These are phyloP conservation scores for Leccinum ponderosum DNA, from an alignment of 1,284 basidiomycete genomes.

Conservation along the genomic window DNA sequence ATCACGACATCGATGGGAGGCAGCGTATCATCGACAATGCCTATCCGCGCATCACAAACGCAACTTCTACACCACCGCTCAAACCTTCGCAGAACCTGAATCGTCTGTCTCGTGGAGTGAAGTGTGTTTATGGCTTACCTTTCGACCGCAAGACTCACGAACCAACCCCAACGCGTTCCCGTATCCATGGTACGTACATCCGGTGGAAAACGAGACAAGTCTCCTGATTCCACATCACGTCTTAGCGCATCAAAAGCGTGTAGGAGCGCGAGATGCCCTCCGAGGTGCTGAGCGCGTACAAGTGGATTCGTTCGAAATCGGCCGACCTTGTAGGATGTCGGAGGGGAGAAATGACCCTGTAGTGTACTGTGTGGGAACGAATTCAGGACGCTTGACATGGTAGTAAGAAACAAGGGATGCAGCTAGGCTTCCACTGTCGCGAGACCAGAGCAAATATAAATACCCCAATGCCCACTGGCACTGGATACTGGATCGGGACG, in stretches of 20 bases:
- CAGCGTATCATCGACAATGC: slow-evolving; percentile 10
- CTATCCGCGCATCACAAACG: not conserved
- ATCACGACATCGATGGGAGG: slow-evolving; percentile 46
- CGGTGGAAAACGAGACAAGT: slow-evolving; percentile 9
- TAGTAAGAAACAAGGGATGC: too few species aligned
- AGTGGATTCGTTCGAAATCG: slow-evolving; percentile 4
- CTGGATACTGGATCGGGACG: not conserved
- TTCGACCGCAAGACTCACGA: slow-evolving; percentile 29
- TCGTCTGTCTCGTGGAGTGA: not conserved
- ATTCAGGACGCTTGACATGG: not conserved
- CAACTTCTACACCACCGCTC: slow-evolving; percentile 17
- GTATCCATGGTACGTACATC: slow-evolving; percentile 20
- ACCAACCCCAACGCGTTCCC: slow-evolving; percentile 30
- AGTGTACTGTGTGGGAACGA: not conserved
- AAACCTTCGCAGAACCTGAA: slow-evolving; percentile 11
- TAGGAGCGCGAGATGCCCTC: slow-evolving; percentile 16
- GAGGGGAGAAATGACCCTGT: not conserved
- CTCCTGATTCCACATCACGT: slow-evolving; percentile 6
- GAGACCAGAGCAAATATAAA: too few species aligned
- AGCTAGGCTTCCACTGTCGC: too few species aligned
- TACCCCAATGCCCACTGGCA: not conserved
- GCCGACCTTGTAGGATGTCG: slow-evolving; percentile 6
- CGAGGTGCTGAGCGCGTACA: slow-evolving; percentile 8
- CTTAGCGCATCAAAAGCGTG: slow-evolving; percentile 11
- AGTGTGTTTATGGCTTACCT: slow-evolving; percentile 12